phyloP scores from a whole-genome alignment of 495 filamentous ascomycete species.

The Gamarada debralockiae region DNA sequence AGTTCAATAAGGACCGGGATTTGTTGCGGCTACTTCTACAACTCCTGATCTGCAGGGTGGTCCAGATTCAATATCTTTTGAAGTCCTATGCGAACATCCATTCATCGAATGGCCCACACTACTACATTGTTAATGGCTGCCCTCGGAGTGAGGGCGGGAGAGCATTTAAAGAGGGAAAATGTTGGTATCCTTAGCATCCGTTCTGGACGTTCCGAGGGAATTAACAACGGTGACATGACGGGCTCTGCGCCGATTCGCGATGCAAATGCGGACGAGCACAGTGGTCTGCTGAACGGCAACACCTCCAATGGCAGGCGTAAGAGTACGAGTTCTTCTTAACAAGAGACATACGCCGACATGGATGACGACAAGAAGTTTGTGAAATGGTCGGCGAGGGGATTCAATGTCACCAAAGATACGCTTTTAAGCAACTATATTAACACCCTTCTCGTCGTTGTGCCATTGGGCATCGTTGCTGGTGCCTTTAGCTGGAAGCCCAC shows the following conservation, averaged over 20 bases:
- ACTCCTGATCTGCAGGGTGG: not conserved
- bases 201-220: too few species aligned
- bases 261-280: too few species aligned
- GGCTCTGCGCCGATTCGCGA: too few species aligned
- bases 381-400: slow-evolving; percentile 49
- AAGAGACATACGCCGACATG: slow-evolving; percentile 39
- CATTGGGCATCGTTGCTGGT: slow-evolving; percentile 80
- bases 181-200: too few species aligned
- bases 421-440: slow-evolving; percentile 74
- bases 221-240: too few species aligned
- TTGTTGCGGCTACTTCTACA: not conserved
- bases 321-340: slow-evolving; percentile 36
- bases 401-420: slow-evolving; percentile 48
- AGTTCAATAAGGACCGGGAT: too few species aligned
- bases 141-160: slow-evolving; percentile 77
- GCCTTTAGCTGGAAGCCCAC: slow-evolving; percentile 67
- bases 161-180: slow-evolving; percentile 97
- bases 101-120: slow-evolving; percentile 85
- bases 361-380: slow-evolving; percentile 48
- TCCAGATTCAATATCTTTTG: slow-evolving; percentile 47
- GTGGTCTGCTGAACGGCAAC: slow-evolving; percentile 8
- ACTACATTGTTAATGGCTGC: slow-evolving; percentile 80
- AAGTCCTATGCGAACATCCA: slow-evolving; percentile 99
- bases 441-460: slow-evolving; percentile 82
- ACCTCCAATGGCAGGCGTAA: slow-evolving; percentile 12